Conservation (phyloP, 371 early-diverging fungal species). For the Mortierella polycephala region DNA sequence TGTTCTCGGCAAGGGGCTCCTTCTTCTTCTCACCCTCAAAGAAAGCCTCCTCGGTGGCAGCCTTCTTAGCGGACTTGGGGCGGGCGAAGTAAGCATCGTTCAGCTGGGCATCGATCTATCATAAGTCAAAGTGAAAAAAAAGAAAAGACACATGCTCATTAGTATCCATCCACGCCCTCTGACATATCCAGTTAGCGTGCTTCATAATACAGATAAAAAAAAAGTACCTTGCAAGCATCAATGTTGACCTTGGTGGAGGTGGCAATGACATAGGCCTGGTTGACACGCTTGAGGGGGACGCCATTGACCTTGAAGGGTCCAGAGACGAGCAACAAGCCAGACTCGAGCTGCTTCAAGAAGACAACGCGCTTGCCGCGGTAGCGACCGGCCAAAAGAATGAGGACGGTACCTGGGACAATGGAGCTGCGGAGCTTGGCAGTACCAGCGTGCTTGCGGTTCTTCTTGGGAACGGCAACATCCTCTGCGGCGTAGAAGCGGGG, state of each 20-base stretch:
- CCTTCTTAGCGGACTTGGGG: conserved; percentile 75
- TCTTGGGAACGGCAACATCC: conserved; percentile 83
- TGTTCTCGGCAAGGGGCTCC: conserved; percentile 69
- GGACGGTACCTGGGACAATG: conserved; percentile 98
- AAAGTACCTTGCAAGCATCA: conserved; percentile 72
- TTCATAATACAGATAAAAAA: background rate
- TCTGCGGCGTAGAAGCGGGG: conserved; percentile 90
- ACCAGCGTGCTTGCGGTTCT: conserved; percentile 83
- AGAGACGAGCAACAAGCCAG: conserved; percentile 95
- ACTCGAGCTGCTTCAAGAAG: conserved; percentile 95
- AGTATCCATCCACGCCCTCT: background rate
- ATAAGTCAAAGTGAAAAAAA: background rate
- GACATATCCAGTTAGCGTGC: background rate
- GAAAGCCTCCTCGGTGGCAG: conserved; percentile 87
- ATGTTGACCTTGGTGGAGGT: conserved; percentile 97
- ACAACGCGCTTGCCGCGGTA: conserved; percentile 99
- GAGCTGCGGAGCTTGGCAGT: conserved; percentile 82
- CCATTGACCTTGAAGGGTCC: conserved; percentile 99
- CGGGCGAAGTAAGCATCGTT: conserved; percentile 94
- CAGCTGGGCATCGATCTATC: conserved; percentile 79
- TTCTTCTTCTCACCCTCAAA: conserved; percentile 81
- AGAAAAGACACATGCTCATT: background rate
- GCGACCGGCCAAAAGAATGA: conserved; percentile 96
- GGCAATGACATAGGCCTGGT: conserved; percentile 98
- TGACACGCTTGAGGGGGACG: conserved; percentile 97